Conservation (phyloP, 2,329 filamentous ascomycete genomes). For the Cyphellophora europaea region DNA sequence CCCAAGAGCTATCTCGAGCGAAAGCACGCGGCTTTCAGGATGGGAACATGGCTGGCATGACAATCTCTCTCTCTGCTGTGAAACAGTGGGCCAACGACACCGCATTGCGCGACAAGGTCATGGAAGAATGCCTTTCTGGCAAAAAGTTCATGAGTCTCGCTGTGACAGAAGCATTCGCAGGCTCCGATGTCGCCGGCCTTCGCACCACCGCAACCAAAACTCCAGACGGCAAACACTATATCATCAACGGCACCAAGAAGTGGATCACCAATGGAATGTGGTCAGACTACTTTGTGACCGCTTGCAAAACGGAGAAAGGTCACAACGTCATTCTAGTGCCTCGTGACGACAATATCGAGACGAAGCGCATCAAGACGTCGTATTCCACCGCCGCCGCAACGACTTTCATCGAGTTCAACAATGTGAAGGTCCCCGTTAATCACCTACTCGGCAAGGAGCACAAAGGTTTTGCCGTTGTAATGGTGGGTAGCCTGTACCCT, state of each 20-base stretch:
- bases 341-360: slow-evolving; percentile 57
- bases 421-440: slow-evolving; percentile 96
- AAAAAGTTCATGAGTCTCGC: slow-evolving; percentile 64
- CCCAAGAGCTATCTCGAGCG: slow-evolving; percentile 59
- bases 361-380: slow-evolving; percentile 57
- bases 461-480: slow-evolving; percentile 72
- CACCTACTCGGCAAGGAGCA: slow-evolving; percentile 97
- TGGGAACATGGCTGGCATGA: slow-evolving; percentile 61
- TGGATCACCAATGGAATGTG: slow-evolving; percentile 72
- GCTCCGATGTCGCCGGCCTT: slow-evolving; percentile 65
- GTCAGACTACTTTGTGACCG: slow-evolving; percentile 60
- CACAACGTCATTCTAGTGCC: slow-evolving; percentile 62
- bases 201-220: slow-evolving; percentile 56
- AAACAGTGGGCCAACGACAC: slow-evolving; percentile 59
- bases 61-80: slow-evolving; percentile 54
- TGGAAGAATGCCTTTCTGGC: slow-evolving; percentile 59
- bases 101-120: slow-evolving; percentile 53
- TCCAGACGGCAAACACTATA: slow-evolving; percentile 55
- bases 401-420: slow-evolving; percentile 66
- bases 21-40: slow-evolving; percentile 76
- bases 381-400: slow-evolving; percentile 60
- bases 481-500: too few relatives aligned
- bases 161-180: slow-evolving; percentile 68
- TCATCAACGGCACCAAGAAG: slow-evolving; percentile 65
- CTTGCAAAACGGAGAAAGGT: slow-evolving; percentile 60